Base-by-base conservation (phyloP, 1,284 basidiomycete species). In the Coniferiporia weirii region DNA sequence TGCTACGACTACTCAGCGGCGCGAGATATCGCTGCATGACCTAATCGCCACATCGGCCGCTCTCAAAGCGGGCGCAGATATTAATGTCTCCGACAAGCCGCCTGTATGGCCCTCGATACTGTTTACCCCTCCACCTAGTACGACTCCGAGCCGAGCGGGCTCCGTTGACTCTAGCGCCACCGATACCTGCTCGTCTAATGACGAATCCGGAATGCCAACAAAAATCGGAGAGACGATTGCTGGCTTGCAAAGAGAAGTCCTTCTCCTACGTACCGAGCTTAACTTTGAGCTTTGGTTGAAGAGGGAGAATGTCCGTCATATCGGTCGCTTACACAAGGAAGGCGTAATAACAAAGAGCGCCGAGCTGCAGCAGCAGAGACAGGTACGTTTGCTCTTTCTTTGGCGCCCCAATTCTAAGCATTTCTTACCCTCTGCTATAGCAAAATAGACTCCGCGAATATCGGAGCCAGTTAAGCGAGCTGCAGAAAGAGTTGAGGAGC, bases 231-330 rank as follows among this genome's bases (percentile, higher is more conserved):
- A 84, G 60, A 83, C 83, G 4, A 81, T 93, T 34, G 78, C 84
- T 17, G 77, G 76, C 7, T 72, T 93, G 57, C 91, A 93, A 69
- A 78, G 85, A 48, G 88, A 92, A 66, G 77, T 89, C 2, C 70
- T 91, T 5, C 72, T 91, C 38, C 73, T 93, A 27, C 79, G 85
- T 54, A 91, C 84, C 67, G 89, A 92, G 64, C 80, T 92, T 45
- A 90, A 91, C 67, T 89, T 92, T 60, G 88, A 93, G 72, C 74
- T 86, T 20, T 93, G 89, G 87, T 75, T 89, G 46, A 84, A 87
- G 61, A 76, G 87, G 64, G 83, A 91, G 70, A 91, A 91, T 62
- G 79, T 87, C 55, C 82, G 82, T 68, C 88, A 91, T 65, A 87
- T 93, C 56, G 87, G 85, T n/a, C 77, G 84, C 48, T 71, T 93